Conservation (phyloP, 306 rosid species). For the Prunus davidiana region DNA sequence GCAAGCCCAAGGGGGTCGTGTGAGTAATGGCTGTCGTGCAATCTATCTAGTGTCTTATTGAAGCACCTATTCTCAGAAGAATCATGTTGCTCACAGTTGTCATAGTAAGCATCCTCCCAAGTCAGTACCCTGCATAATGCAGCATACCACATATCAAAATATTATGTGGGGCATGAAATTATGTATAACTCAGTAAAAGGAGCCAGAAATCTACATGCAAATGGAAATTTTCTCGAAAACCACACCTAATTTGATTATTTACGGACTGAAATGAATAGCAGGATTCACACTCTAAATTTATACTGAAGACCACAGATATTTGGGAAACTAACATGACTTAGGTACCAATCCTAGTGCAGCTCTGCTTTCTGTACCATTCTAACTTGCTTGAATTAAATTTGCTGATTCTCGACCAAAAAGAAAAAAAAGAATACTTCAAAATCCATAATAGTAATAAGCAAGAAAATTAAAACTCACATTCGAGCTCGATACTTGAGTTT, state of each 20-base stretch:
- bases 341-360: background rate
- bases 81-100: slow-evolving; percentile 48
- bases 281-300: background rate
- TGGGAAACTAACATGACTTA: background rate
- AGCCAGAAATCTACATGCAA: background rate
- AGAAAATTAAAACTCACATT: slow-evolving; percentile 45
- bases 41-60: slow-evolving; percentile 49
- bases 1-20: slow-evolving; percentile 77
- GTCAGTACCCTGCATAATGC: slow-evolving; percentile 78
- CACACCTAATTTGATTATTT: background rate
- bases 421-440: background rate
- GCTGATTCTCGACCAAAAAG: background rate
- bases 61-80: slow-evolving; percentile 39
- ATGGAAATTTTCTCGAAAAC: background rate
- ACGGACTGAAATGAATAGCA: background rate
- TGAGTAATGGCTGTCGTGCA: slow-evolving; percentile 45
- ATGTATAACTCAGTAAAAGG: background rate
- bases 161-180: background rate
- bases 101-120: slow-evolving; percentile 91
- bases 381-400: background rate
- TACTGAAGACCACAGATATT: background rate
- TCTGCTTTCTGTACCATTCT: background rate
- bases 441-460: background rate
- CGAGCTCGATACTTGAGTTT: slow-evolving; percentile 81
- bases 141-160: slow-evolving; percentile 5